phyloP scores from a whole-genome alignment of 2,329 filamentous ascomycete species.

The Pseudopyricularia cyperi region DNA sequence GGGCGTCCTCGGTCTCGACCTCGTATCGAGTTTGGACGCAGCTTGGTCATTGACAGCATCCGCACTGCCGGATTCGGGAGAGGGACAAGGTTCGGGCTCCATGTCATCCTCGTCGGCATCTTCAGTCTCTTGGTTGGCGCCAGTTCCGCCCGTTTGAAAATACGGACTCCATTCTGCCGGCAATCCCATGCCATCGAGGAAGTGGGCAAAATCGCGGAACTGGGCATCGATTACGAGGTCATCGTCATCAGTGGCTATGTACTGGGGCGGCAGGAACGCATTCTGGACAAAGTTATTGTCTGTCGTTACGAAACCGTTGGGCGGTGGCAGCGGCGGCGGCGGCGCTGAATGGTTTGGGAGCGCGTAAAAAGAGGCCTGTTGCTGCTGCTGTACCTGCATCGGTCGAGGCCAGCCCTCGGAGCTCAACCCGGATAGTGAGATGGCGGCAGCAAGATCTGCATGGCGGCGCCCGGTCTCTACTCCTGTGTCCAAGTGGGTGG shows the following conservation, averaged over 20 bases:
- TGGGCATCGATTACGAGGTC: conserved; percentile 15
- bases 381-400: not conserved
- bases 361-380: conserved; percentile 5
- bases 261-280: not conserved
- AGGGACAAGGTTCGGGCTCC: not conserved
- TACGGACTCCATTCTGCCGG: conserved; percentile 25
- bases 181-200: conserved; percentile 22
- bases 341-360: not conserved
- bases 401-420: not conserved
- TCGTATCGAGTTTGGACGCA: conserved; percentile 2
- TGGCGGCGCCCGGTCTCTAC: not conserved
- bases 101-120: conserved; percentile 1
- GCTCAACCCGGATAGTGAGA: not conserved
- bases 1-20: conserved; percentile 16
- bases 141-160: conserved; percentile 14
- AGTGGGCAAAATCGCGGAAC: conserved; percentile 23
- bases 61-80: not conserved
- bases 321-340: not conserved
- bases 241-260: not conserved
- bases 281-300: not conserved
- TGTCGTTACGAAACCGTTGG: not conserved
- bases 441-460: not conserved
- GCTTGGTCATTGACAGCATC: not conserved
- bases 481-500: not conserved
- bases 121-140: conserved; percentile 9